Conservation (phyloP, 345 rosid species). For the Gossypium thurberi region DNA sequence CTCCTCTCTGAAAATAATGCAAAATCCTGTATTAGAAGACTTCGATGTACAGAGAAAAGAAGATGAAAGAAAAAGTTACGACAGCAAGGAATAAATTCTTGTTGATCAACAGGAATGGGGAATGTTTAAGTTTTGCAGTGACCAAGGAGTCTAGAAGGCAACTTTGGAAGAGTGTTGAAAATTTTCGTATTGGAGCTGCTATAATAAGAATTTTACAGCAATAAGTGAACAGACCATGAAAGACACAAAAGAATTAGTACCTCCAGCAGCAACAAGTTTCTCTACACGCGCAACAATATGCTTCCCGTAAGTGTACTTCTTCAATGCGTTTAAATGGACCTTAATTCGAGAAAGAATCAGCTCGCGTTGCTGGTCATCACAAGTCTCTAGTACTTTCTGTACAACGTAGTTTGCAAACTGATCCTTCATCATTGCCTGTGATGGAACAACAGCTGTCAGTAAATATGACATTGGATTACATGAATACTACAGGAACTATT, state of each 20-base stretch:
- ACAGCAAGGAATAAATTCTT: no score
- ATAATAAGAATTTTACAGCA: neutral
- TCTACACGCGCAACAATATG: conserved; percentile 86
- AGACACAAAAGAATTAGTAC: conserved; percentile 23
- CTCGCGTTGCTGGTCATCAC: conserved; percentile 72
- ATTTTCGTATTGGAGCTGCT: neutral
- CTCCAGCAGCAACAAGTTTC: conserved; percentile 83
- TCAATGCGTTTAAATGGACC: conserved; percentile 69
- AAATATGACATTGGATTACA: neutral
- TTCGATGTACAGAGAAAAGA: neutral
- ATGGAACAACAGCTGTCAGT: neutral
- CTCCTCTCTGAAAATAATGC: conserved; percentile 52
- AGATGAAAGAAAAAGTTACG: no score
- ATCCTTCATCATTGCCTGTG: conserved; percentile 85
- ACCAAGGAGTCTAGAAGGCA: neutral
- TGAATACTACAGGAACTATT: neutral
- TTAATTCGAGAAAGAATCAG: conserved; percentile 63
- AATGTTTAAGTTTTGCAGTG: no score
- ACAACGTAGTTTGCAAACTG: conserved; percentile 88
- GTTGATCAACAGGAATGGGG: no score
- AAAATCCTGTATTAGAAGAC: neutral
- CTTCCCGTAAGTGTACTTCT: conserved; percentile 82
- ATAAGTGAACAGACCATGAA: neutral
- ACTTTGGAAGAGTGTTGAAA: neutral
- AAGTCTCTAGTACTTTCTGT: conserved; percentile 77